Percentiles rank a stretch among this genome's conserved stretches.
phyloP scores from a whole-genome alignment of 2,329 filamentous ascomycete genomes.

The Venturia pyrina region DNA sequence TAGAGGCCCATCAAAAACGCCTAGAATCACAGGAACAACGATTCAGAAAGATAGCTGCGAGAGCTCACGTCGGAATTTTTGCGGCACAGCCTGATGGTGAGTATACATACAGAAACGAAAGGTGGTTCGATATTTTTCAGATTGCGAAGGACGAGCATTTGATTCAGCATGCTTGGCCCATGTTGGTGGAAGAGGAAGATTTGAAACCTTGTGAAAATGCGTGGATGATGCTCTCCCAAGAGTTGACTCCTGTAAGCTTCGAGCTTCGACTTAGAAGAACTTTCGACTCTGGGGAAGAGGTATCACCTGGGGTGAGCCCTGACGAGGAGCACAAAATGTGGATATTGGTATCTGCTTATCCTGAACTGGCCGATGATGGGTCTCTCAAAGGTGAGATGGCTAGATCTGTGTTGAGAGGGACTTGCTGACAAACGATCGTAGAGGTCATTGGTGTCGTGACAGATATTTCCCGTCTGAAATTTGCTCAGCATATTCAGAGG shows the following conservation, averaged over 20 bases:
- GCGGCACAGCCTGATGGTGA: conserved; percentile 18
- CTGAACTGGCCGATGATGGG: conserved; percentile 10
- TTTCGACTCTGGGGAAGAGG: conserved; percentile 22
- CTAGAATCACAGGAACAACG: conserved; percentile 12
- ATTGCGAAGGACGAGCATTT: not conserved
- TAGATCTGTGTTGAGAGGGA: not conserved
- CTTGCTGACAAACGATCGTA: not conserved
- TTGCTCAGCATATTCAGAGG: conserved; percentile 5
- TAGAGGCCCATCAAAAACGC: not conserved
- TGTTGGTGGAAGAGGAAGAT: conserved; percentile 9
- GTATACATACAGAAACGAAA: conserved; percentile 2
- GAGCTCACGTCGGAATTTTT: conserved; percentile 55
- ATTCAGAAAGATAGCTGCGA: conserved; percentile 28
- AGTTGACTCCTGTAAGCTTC: conserved; percentile 4
- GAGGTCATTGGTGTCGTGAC: conserved; percentile 1
- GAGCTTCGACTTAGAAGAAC: conserved; percentile 19
- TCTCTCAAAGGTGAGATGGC: not conserved
- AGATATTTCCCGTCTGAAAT: conserved; percentile 9
- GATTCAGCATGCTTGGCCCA: conserved; percentile 12
- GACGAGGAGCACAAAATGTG: conserved; percentile 16
- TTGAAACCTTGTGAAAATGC: not conserved
- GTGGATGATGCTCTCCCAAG: conserved; percentile 1
- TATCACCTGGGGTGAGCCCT: not conserved
- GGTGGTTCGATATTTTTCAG: conserved; percentile 1
- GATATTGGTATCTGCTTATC: conserved; percentile 20